These are phyloP conservation scores for Floccularia luteovirens DNA, from an alignment of 768 basidiomycete genomes.

Conservation along the genomic window DNA sequence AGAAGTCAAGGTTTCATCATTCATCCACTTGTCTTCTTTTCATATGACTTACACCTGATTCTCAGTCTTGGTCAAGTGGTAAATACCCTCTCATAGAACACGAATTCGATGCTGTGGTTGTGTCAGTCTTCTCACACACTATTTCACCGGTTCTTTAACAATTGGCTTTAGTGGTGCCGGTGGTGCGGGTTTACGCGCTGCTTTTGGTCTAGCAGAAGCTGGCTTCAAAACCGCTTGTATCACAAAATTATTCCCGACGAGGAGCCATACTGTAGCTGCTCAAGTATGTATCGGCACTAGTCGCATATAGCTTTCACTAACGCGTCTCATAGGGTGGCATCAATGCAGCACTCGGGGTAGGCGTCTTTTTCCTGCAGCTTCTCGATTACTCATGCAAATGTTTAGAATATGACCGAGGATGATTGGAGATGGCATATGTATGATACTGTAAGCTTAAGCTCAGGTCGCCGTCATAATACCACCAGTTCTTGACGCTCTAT, in stretches of 20 bases:
- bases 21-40: conserved; percentile 6
- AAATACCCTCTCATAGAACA: conserved; percentile 98
- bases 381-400: conserved; percentile 4
- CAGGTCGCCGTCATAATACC: neutral
- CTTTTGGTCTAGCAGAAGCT: conserved; percentile 96
- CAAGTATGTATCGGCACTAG: conserved; percentile 45
- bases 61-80: conserved; percentile 69
- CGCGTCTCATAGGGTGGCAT: conserved; percentile 72
- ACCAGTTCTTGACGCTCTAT: conserved; percentile 10
- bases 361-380: conserved; percentile 17
- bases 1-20: conserved; percentile 60
- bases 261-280: conserved; percentile 98
- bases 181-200: conserved; percentile 95
- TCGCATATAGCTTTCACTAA: neutral
- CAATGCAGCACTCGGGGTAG: conserved; percentile 91
- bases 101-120: conserved; percentile 97
- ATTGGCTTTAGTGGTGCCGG: conserved; percentile 73
- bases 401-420: conserved; percentile 97
- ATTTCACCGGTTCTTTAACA: conserved; percentile 4
- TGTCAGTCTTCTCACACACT: conserved; percentile 54
- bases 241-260: conserved; percentile 97
- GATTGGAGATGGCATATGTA: conserved; percentile 99
- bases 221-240: conserved; percentile 99
- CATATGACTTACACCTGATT: conserved; percentile 9
- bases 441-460: conserved; percentile 60